A percentile compares a stretch with the other conserved stretches of the same genome.
Evolutionary conservation across 1,284 basidiomycete species (phyloP).

Genomic region (Ceratobasidium sp.): DNA sequence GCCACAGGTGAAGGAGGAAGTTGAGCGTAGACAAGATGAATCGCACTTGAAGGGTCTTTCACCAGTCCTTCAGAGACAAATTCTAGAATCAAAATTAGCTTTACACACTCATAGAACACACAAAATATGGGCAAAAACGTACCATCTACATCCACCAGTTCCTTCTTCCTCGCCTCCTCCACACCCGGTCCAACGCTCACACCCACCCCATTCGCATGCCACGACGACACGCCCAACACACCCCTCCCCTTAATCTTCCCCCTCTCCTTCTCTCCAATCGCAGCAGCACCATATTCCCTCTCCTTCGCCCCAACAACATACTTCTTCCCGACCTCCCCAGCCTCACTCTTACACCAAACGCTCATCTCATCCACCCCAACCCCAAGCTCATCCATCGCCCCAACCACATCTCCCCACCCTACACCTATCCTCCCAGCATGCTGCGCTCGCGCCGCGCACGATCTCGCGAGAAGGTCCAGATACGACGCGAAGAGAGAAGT

Average conservation of each 20-base stretch:
- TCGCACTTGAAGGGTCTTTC: conserved; percentile 66
- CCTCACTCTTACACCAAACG: conserved; percentile 74
- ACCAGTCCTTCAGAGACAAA: conserved; percentile 71
- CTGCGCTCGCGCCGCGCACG: conserved; percentile 77
- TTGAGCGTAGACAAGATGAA: conserved; percentile 42
- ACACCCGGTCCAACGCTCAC: conserved; percentile 53
- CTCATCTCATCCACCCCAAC: conserved; percentile 74
- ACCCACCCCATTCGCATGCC: conserved; percentile 41
- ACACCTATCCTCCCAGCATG: conserved; percentile 72
- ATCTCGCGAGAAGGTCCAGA: conserved; percentile 70
- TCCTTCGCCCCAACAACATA: conserved; percentile 63
- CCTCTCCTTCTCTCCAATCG: conserved; percentile 51
- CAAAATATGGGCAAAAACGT: conserved; percentile 57
- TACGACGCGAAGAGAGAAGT: conserved; percentile 81
- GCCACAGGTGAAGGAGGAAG: conserved; percentile 50
- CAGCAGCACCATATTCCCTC: conserved; percentile 13
- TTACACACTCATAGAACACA: conserved; percentile 28
- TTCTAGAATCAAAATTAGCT: conserved; percentile 54
- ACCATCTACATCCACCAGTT: conserved; percentile 79
- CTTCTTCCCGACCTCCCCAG: conserved; percentile 74
- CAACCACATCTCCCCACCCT: conserved; percentile 69
- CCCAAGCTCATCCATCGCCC: conserved; percentile 79
- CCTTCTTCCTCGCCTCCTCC: conserved; percentile 66
- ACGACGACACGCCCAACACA: conserved; percentile 42
- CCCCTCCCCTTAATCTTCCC: conserved; percentile 12